Base-by-base conservation (phyloP, 148 eudicot species). In the Amaranthus cruentus region DNA sequence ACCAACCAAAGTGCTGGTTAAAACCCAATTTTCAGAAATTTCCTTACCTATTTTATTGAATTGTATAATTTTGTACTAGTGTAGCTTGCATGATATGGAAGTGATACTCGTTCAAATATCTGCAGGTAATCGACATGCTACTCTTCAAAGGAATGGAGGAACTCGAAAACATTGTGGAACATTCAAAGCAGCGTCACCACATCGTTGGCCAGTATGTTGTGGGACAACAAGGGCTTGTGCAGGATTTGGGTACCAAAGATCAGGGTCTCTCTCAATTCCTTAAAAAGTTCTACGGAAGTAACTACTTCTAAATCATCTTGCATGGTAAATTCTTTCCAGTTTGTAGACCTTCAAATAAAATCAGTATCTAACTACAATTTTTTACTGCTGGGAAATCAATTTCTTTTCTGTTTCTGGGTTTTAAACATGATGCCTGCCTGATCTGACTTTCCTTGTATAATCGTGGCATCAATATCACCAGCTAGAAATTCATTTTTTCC, bases 111-210 rank as follows among this genome's bases (percentile, higher is more conserved):
- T 52, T 68, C 6, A 69, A 58, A 64, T 28, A n/a, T 63, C 7
- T 75, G 64, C 88, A 93, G 97, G 97, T 93, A 67, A 91, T 93
- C 72, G 98, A 91, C 77, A 85, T 93, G 92, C 82, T 93, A 80
- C 77, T 93, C 14, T 88, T 93, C 78, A 93, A 93, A 81, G 98
- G 84, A 9, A 82, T 80, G 56, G 98, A 93, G 83, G 98, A 91
- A 73, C 84, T 93, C 67, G 83, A 80, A 72, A 87, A 91, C 63
- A 79, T 91, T 62, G 88, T 79, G 68, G 97, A 93, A 77, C 97
- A 93, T 47, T 84, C 98, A 50, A 93, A 93, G 85, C 98, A 93
- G 81, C 86, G 98, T 75, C 98, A 93, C 77, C 98, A 93, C 83
- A 85, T 93, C 47, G 74, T 93, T 68, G 98, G 98, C 6, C 98